These are phyloP conservation scores for Calocybe cyanea DNA, from an alignment of 768 basidiomycete species.

Conservation along the genomic window DNA sequence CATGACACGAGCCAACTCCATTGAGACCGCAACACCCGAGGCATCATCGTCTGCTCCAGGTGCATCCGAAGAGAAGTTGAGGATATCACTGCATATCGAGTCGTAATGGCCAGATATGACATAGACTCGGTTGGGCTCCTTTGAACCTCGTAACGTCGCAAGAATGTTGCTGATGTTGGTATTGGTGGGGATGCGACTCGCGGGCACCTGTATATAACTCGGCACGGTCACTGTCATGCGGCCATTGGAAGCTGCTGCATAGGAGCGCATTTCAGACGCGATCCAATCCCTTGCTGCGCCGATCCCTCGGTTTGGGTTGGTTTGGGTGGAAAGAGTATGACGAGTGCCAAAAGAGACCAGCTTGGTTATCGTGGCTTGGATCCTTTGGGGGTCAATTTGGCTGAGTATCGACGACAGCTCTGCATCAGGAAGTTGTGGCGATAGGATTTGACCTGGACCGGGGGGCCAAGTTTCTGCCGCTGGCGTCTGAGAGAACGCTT, in stretches of 20 bases:
- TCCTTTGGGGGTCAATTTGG: constrained; percentile 41
- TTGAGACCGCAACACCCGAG: constrained; percentile 51
- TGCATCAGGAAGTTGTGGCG: constrained; percentile 37
- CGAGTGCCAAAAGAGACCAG: constrained; percentile 55
- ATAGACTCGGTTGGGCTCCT: constrained; percentile 47
- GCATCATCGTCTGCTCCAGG: constrained; percentile 55
- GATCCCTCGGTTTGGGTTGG: constrained; percentile 48
- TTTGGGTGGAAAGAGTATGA: constrained; percentile 49
- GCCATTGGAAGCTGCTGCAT: constrained; percentile 34
- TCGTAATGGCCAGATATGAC: constrained; percentile 56
- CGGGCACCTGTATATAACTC: constrained; percentile 39
- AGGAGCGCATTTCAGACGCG: constrained; percentile 38
- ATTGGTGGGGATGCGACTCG: constrained; percentile 31
- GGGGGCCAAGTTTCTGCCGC: constrained; percentile 35
- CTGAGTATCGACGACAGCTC: constrained; percentile 44
- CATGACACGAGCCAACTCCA: constrained; percentile 51
- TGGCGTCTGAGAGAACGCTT: too few species aligned
- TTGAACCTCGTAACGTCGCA: constrained; percentile 44
- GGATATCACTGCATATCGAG: constrained; percentile 36
- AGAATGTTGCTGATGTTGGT: constrained; percentile 50
- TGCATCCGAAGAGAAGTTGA: constrained; percentile 41
- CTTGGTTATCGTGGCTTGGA: constrained; percentile 44
- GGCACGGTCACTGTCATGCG: constrained; percentile 42
- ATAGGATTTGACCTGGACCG: constrained; percentile 40
- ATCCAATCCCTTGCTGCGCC: constrained; percentile 58